Base-by-base conservation (phyloP, 2,329 filamentous ascomycete genomes). In the Pseudopithomyces maydicus region DNA sequence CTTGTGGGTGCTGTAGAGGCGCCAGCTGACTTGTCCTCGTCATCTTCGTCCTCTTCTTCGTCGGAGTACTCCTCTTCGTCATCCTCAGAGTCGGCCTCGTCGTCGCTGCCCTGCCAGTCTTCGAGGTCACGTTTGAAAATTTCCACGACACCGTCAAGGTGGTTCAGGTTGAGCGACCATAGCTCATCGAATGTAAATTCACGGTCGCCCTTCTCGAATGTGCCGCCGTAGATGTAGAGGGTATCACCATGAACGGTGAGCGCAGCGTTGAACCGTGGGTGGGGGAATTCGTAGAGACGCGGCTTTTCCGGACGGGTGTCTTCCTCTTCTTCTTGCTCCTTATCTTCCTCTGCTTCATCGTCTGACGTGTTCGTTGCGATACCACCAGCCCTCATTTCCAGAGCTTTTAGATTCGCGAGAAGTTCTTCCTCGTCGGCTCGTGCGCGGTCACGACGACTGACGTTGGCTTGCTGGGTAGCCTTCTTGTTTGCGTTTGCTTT, bases 141-240 rank as follows among this genome's bases (percentile, higher is more conserved):
- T 77, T 97, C 90, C 73, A 92, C 94, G 63, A 95, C 94, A 3
- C 95, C 95, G 66, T 98, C 92, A 58, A 99, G 83, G 76, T 97
- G 97, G 57, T 90, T 93, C n/a, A 99, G 82, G 69, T 99, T 92
- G 57, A 98, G 88, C 2, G 92, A 89, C 77, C 96, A 96, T 76
- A 99, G 82, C 69, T 99, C 95, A 66, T 97, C 93, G 75, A 98
- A 97, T 0, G 93, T 98, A 69, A 90, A 97, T 75, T 99, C 95
- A 20, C 91, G 85, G 69, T 99, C 95, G 17, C 91, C 94, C 73
- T 96, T 95, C 73, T 99, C 95, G 68, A 90, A 97, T 0, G 94
- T 99, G 17, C 95, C 95, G 29, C 95, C 93, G 70, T 96, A 98
- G 52, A 98, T 91, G 77, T 94, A 99, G 1, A 98, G 82, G 8